Evolutionary conservation across 768 basidiomycete species (phyloP).

Genomic region (Tylopilus plumbeoviolaceoides): DNA sequence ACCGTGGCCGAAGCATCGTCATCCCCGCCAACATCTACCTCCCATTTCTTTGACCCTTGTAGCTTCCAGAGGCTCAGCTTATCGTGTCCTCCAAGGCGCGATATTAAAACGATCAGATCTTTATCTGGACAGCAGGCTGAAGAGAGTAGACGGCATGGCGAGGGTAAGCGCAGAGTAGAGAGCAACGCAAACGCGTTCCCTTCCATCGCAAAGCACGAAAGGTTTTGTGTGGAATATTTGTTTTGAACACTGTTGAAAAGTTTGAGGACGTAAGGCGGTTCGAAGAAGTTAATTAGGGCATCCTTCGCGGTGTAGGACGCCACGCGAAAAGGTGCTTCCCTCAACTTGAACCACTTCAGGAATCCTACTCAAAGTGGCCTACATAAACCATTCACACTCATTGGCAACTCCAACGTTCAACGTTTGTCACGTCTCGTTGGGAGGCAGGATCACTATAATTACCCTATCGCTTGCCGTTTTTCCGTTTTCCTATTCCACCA

Average conservation of each 20-base stretch:
- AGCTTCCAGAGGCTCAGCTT: constrained; percentile 77
- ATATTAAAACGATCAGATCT: constrained; percentile 67
- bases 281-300: constrained; percentile 21
- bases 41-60: constrained; percentile 79
- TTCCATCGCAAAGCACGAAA: constrained; percentile 31
- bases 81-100: constrained; percentile 63
- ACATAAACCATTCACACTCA: neutral
- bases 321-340: constrained; percentile 28
- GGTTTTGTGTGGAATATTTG: neutral
- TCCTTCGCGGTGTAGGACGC: constrained; percentile 20
- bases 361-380: neutral
- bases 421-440: neutral
- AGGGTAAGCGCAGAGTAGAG: constrained; percentile 52
- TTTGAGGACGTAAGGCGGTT: constrained; percentile 10
- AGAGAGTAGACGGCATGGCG: constrained; percentile 52
- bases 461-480: constrained; percentile 34
- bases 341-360: constrained; percentile 13
- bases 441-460: neutral
- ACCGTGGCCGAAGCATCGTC: constrained; percentile 45
- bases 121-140: constrained; percentile 84
- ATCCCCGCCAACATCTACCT: constrained; percentile 58
- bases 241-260: constrained; percentile 7
- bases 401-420: neutral
- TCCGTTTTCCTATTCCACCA: constrained; percentile 50
- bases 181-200: constrained; percentile 50